These are phyloP conservation scores for Berkeleyomyces rouxiae DNA, from an alignment of 2,329 filamentous ascomycete species.

Conservation along the genomic window DNA sequence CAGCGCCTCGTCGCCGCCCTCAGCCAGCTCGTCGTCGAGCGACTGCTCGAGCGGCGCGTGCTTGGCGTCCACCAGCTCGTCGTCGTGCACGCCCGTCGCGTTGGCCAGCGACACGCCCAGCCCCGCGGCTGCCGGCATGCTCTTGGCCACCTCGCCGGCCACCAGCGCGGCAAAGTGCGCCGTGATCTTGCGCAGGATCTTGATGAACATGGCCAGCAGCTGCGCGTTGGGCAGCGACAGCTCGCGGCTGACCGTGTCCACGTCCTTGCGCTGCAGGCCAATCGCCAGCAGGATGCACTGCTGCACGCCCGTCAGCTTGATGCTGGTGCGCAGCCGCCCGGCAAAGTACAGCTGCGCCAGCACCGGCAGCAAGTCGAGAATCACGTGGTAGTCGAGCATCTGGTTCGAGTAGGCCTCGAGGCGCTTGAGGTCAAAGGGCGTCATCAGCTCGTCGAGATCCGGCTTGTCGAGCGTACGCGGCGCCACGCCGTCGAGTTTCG, in stretches of 20 bases:
- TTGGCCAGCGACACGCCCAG: slow-evolving; percentile 43
- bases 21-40: slow-evolving; percentile 68
- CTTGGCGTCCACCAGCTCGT: slow-evolving; percentile 46
- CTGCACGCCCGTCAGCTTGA: slow-evolving; percentile 69
- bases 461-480: slow-evolving; percentile 43
- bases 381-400: slow-evolving; percentile 94
- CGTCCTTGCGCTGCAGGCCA: slow-evolving; percentile 75
- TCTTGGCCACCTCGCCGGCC: slow-evolving; percentile 52
- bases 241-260: slow-evolving; percentile 68
- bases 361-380: slow-evolving; percentile 75
- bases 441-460: slow-evolving; percentile 62
- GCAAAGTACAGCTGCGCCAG: slow-evolving; percentile 76
- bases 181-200: slow-evolving; percentile 78
- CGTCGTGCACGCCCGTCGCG: slow-evolving; percentile 49
- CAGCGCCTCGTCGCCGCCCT: slow-evolving; percentile 63
- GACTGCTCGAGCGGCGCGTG: slow-evolving; percentile 55
- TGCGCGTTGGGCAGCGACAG: slow-evolving; percentile 58
- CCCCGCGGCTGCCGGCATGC: slow-evolving; percentile 41
- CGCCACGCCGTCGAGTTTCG: slow-evolving; percentile 41
- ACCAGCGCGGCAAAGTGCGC: slow-evolving; percentile 61
- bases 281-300: slow-evolving; percentile 76
- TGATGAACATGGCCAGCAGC: slow-evolving; percentile 91
- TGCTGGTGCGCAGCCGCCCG: slow-evolving; percentile 47
- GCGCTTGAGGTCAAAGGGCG: slow-evolving; percentile 87
- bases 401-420: slow-evolving; percentile 92